Evolutionary conservation across 1,284 basidiomycete species (phyloP).

Genomic region (Trichosporon sp.): DNA sequence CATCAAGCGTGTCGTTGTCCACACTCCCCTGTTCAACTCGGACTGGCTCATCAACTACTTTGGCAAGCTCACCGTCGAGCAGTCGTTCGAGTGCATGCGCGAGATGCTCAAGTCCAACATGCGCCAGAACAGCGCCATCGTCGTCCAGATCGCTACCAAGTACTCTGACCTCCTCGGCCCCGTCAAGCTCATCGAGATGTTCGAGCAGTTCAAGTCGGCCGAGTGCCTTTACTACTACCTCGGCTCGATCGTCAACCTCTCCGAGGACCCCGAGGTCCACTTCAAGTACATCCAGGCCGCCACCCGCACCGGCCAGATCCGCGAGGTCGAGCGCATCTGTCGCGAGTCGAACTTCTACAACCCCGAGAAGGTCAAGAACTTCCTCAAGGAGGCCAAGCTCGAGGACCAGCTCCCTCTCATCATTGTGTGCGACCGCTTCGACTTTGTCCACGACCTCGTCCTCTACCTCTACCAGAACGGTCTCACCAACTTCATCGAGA

Average conservation of each 20-base stretch:
- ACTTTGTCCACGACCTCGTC: constrained; percentile 98
- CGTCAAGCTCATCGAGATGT: constrained; percentile 97
- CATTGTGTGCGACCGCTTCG: constrained; percentile 99
- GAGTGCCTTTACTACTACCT: constrained; percentile 98
- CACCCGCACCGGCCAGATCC: constrained; percentile 94
- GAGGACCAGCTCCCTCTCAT: constrained; percentile 96
- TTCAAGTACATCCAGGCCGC: constrained; percentile 99
- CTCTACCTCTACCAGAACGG: constrained; percentile 99
- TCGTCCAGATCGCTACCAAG: constrained; percentile 97
- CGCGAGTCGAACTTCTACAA: constrained; percentile 97
- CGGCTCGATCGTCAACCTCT: constrained; percentile 95
- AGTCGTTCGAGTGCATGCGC: constrained; percentile 91
- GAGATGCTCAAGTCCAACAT: constrained; percentile 98
- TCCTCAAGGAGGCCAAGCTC: constrained; percentile 97
- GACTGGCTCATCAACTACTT: constrained; percentile 98
- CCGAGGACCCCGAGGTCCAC: constrained; percentile 93
- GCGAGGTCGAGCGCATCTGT: constrained; percentile 98
- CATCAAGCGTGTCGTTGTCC: constrained; percentile 97
- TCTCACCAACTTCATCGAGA: constrained; percentile 95
- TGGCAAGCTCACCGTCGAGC: constrained; percentile 95
- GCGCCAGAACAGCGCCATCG: constrained; percentile 93
- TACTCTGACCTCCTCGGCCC: constrained; percentile 98
- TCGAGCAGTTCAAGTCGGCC: constrained; percentile 96
- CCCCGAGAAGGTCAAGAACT: constrained; percentile 99
- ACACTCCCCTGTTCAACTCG: constrained; percentile 77